Conservation (phyloP, 768 basidiomycete genomes). For the Tremella yokohamensis region DNA sequence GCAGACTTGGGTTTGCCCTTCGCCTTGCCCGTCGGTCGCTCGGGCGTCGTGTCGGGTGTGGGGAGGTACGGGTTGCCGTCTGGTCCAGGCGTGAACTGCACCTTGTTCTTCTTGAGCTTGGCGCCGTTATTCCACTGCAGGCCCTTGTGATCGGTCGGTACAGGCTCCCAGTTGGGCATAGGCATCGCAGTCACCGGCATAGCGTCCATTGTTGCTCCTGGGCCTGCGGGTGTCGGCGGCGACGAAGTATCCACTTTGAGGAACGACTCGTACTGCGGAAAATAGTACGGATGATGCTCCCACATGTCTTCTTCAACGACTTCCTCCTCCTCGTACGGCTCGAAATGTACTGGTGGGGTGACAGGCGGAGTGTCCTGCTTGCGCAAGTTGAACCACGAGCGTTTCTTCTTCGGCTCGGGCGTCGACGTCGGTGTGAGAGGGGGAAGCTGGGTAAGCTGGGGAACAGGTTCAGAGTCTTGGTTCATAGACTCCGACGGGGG, state of each 20-base stretch:
- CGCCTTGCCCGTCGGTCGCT: not conserved
- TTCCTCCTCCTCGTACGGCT: not conserved
- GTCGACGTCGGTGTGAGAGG: not conserved
- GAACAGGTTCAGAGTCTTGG: no score
- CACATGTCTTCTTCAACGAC: conserved; percentile 1
- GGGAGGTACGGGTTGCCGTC: not conserved
- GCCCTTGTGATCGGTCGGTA: not conserved
- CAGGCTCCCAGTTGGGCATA: not conserved
- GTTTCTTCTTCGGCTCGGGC: not conserved
- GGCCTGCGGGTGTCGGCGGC: not conserved
- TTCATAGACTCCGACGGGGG: no score
- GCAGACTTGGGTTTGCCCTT: not conserved
- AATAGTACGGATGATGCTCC: conserved; percentile 2
- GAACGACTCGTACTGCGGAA: conserved; percentile 1
- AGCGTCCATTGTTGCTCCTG: not conserved
- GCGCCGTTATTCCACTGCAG: not conserved
- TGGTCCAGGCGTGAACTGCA: conserved; percentile 16
- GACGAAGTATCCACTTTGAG: not conserved
- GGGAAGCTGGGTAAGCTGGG: not conserved
- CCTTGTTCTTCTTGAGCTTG: conserved; percentile 13
- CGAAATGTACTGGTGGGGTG: no score
- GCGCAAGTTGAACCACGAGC: not conserved
- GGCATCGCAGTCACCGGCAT: not conserved
- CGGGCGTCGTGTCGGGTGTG: not conserved
- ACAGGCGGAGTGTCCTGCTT: not conserved